These are phyloP conservation scores for Parasitella parasitica DNA, from an alignment of 371 early-diverging fungal species.

Conservation along the genomic window DNA sequence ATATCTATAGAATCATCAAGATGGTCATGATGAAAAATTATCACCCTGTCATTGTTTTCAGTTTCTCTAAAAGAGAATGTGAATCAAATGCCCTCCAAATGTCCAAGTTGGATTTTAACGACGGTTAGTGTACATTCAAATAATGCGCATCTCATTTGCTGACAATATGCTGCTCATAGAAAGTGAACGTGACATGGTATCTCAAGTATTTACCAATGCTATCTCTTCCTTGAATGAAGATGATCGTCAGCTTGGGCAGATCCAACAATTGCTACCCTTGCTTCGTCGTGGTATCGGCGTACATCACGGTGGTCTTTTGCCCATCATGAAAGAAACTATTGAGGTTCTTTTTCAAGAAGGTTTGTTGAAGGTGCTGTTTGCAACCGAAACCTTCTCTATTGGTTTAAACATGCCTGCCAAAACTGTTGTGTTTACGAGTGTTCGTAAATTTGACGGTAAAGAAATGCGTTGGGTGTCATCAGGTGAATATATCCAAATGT, in stretches of 20 bases:
- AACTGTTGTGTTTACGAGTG: slow-evolving; percentile 98
- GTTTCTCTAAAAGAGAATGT: slow-evolving; percentile 97
- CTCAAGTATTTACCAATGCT: slow-evolving; percentile 92
- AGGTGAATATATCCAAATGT: slow-evolving; percentile 99
- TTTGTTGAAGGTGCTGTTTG: slow-evolving; percentile 98
- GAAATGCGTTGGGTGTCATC: slow-evolving; percentile 85
- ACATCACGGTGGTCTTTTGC: slow-evolving; percentile 99
- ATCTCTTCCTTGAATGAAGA: slow-evolving; percentile 89
- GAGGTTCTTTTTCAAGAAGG: slow-evolving; percentile 99
- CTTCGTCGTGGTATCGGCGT: slow-evolving; percentile 98
- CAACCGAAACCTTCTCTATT: slow-evolving; percentile 99
- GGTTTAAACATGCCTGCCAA: slow-evolving; percentile 99
- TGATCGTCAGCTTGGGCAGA: slow-evolving; percentile 94
- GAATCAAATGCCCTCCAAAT: slow-evolving; percentile 92
- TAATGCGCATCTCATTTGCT: too few species aligned
- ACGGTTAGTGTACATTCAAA: slow-evolving; percentile 46
- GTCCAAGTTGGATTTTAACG: slow-evolving; percentile 94
- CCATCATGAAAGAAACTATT: slow-evolving; percentile 99
- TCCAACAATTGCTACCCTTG: slow-evolving; percentile 93
- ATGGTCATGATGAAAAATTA: slow-evolving; percentile 94
- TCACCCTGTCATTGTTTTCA: slow-evolving; percentile 99
- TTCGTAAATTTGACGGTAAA: slow-evolving; percentile 98
- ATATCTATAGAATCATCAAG: slow-evolving; percentile 92
- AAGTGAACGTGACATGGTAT: slow-evolving; percentile 89
- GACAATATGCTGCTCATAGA: slow-evolving; percentile 28